A percentile compares a stretch with the other conserved stretches of the same genome.
Evolutionary conservation across 495 filamentous ascomycete genomes (phyloP).

Genomic region (Polyplosphaeria fusca): DNA sequence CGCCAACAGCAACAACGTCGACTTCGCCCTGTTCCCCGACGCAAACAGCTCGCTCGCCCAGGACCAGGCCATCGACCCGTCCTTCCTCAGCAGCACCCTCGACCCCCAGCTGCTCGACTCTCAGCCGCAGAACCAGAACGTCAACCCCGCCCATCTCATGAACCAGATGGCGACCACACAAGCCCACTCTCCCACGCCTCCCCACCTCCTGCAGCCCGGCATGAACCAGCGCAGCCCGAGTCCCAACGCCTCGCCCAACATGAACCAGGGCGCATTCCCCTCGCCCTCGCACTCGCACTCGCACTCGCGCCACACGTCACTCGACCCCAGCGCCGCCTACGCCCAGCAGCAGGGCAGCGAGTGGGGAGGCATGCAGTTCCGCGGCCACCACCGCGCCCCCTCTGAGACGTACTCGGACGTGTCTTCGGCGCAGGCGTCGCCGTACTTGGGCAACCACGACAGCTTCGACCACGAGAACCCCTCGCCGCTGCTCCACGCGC

Average conservation of each 20-base stretch:
- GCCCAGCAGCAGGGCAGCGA: conserved; percentile 60
- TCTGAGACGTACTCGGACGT: conserved; percentile 85
- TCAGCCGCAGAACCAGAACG: conserved; percentile 43
- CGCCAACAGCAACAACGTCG: conserved; percentile 29
- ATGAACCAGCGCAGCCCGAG: conserved; percentile 38
- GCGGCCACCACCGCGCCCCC: conserved; percentile 73
- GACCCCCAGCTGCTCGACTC: conserved; percentile 35
- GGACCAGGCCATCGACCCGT: conserved; percentile 39
- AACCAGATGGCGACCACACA: conserved; percentile 64
- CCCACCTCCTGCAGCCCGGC: conserved; percentile 65
- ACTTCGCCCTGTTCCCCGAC: conserved; percentile 33
- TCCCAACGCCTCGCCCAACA: conserved; percentile 49
- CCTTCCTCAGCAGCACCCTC: conserved; percentile 33
- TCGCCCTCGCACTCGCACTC: conserved; percentile 68
- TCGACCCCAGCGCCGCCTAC: conserved; percentile 75
- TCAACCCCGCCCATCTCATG: conserved; percentile 61
- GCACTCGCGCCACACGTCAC: conserved; percentile 75
- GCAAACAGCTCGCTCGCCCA: conserved; percentile 27
- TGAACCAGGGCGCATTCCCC: conserved; percentile 56
- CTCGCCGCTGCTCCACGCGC: conserved; percentile 75
- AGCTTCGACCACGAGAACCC: conserved; percentile 74
- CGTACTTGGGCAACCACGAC: conserved; percentile 74
- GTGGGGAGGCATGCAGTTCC: conserved; percentile 71
- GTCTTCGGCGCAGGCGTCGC: conserved; percentile 77
- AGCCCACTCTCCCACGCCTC: conserved; percentile 64